phyloP scores from a whole-genome alignment of 2,329 filamentous ascomycete genomes.

The Verruconis gallopava region DNA sequence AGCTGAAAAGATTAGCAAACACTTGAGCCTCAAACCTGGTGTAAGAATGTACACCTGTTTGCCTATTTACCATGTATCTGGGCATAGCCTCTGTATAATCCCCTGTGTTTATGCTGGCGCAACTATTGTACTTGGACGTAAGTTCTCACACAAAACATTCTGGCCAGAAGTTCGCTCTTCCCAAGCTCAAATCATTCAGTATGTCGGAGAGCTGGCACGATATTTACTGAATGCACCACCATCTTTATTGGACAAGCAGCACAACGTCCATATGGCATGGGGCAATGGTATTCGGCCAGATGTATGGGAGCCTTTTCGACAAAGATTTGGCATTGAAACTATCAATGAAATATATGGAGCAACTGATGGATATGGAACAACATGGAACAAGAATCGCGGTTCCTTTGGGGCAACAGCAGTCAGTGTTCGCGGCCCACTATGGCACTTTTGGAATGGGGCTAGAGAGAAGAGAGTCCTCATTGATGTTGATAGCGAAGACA shows the following conservation, averaged over 20 bases:
- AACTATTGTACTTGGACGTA: slow-evolving; percentile 4
- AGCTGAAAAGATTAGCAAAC: slow-evolving; percentile 15
- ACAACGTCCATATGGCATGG: slow-evolving; percentile 61
- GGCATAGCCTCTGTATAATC: slow-evolving; percentile 16
- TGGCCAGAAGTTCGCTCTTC: slow-evolving; percentile 60
- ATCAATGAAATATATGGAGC: slow-evolving; percentile 27
- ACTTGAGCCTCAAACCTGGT: slow-evolving; percentile 18
- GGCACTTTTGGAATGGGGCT: slow-evolving; percentile 19
- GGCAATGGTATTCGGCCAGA: slow-evolving; percentile 80
- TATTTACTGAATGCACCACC: slow-evolving; percentile 60
- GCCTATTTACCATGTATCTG: slow-evolving; percentile 21
- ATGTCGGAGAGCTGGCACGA: slow-evolving; percentile 75
- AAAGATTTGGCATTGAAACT: slow-evolving; percentile 41
- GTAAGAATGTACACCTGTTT: slow-evolving; percentile 24
- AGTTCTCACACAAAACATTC: slow-evolving; percentile 55
- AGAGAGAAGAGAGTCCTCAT: slow-evolving; percentile 29
- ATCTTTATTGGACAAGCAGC: slow-evolving; percentile 55
- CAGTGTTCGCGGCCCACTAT: slow-evolving; percentile 22
- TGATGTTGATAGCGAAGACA: slow-evolving; percentile 43
- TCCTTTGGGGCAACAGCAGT: slow-evolving; percentile 22
- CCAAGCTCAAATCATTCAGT: slow-evolving; percentile 63
- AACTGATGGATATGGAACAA: slow-evolving; percentile 38
- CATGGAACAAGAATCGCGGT: slow-evolving; percentile 22
- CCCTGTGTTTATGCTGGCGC: slow-evolving; percentile 19
- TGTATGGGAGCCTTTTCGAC: slow-evolving; percentile 72